phyloP scores from a whole-genome alignment of 441 rosid species.

The Isatis lusitanica region DNA sequence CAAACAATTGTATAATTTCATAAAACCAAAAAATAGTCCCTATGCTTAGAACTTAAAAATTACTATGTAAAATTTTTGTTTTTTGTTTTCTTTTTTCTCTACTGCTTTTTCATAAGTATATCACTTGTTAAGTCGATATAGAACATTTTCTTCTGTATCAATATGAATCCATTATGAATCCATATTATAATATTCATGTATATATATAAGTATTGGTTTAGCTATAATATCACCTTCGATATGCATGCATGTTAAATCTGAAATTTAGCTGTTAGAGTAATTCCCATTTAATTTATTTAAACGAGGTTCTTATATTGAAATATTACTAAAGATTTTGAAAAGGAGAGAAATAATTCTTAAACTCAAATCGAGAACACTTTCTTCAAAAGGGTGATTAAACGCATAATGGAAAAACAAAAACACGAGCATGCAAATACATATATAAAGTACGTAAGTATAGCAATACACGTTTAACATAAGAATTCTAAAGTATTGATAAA shows the following conservation, averaged over 20 bases:
- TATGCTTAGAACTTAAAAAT: too few species aligned
- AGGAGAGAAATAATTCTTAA: too few species aligned
- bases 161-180: too few species aligned
- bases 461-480: constrained; percentile 30
- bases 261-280: not conserved
- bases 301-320: too few species aligned
- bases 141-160: too few species aligned
- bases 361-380: not conserved
- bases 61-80: too few species aligned
- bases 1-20: not conserved
- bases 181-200: too few species aligned
- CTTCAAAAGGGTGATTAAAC: not conserved
- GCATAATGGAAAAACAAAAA: not conserved
- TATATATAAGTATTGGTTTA: not conserved
- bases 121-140: too few species aligned
- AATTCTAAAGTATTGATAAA: constrained; percentile 2
- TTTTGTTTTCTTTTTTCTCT: too few species aligned
- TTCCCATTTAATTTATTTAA: too few species aligned
- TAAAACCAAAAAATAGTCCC: not conserved
- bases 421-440: constrained; percentile 10
- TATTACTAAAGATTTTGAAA: too few species aligned
- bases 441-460: constrained; percentile 4
- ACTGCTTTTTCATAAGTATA: too few species aligned
- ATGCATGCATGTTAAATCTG: not conserved
- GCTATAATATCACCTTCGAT: not conserved